Evolutionary conservation across 805 yeast genomes (phyloP), one percentile per base, ranked within the genome.

Genomic region (Suhomyces vadensis): DNA sequence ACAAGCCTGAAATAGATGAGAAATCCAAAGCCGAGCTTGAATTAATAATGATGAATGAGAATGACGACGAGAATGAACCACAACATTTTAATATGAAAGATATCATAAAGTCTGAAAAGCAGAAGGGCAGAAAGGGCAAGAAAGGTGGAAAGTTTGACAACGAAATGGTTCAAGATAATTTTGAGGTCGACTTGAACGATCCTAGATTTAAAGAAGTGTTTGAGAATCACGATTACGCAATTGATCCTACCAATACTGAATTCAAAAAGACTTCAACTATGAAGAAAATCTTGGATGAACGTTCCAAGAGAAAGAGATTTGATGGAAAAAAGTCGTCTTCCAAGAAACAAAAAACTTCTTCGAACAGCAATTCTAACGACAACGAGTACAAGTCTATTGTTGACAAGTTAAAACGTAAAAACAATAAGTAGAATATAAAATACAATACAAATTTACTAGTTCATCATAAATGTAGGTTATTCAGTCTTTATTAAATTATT

Each of bases 161-260:
- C 47, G 75, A 67, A 35, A 68, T 69, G 40, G 53, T 56, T 4
- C 79, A 70, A 47, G 79, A 71, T 38, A 68, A 64, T 22, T 83
- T 87, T 64, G 72, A 77, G 52, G 78, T 90, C 35, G 90, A 88
- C 56, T 78, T 87, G 57, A 71, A 73, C 33, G 99, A 94, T 73
- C 82, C 85, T 11, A 83, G 99, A 69, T 94, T 94, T 73, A 76
- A 76, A 37, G 95, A 85, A 52, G 73, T 90, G 51, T 88, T 84
- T 58, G 89, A 89, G 56, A 83, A 81, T 49, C 96, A 87, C 50
- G 94, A 85, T 49, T 94, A 81, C 66, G 97, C 97, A 9, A 90
- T 95, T 60, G 99, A 95, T 65, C 95, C 97, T 17, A 83, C 95
- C 16, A 82, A 77, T 58, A 86, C 95, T n/a, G 96, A 88, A 61